Evolutionary conservation across 225 moss, liverwort and hornwort genomes (phyloP).

Genomic region (Takakia lepidozioides): DNA sequence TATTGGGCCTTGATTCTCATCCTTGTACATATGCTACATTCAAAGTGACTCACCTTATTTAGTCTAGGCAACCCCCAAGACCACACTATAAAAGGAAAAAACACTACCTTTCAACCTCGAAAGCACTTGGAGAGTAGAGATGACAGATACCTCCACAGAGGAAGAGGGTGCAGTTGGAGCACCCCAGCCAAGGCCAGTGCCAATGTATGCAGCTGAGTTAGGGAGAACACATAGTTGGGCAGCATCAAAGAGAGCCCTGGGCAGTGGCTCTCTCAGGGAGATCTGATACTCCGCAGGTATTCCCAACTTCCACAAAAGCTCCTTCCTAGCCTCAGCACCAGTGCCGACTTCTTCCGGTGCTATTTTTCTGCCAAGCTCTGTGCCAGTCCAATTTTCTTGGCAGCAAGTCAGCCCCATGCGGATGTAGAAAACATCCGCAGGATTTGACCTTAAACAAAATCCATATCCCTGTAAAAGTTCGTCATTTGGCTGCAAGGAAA

Average conservation of each 20-base stretch:
- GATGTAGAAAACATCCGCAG: slow-evolving; percentile 15
- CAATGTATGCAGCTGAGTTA: slow-evolving; percentile 9
- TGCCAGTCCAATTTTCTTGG: background rate
- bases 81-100: too few species aligned
- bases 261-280: slow-evolving; percentile 6
- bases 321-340: slow-evolving; percentile 7
- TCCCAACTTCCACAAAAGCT: slow-evolving; percentile 17
- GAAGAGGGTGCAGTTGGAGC: background rate
- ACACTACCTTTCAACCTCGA: too few species aligned
- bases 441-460: slow-evolving; percentile 17
- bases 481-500: slow-evolving; percentile 11
- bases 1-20: too few species aligned
- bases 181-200: slow-evolving; percentile 16
- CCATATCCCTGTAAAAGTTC: slow-evolving; percentile 18
- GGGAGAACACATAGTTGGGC: slow-evolving; percentile 10
- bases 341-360: background rate
- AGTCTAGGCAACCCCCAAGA: too few species aligned
- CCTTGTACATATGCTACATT: too few species aligned
- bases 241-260: slow-evolving; percentile 10
- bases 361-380: background rate
- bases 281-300: slow-evolving; percentile 13
- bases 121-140: too few species aligned
- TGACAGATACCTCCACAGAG: slow-evolving; percentile 2
- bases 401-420: slow-evolving; percentile 11
- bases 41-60: too few species aligned